Conservation (phyloP, 1,284 basidiomycete genomes). For the Puccinia sorghi region DNA sequence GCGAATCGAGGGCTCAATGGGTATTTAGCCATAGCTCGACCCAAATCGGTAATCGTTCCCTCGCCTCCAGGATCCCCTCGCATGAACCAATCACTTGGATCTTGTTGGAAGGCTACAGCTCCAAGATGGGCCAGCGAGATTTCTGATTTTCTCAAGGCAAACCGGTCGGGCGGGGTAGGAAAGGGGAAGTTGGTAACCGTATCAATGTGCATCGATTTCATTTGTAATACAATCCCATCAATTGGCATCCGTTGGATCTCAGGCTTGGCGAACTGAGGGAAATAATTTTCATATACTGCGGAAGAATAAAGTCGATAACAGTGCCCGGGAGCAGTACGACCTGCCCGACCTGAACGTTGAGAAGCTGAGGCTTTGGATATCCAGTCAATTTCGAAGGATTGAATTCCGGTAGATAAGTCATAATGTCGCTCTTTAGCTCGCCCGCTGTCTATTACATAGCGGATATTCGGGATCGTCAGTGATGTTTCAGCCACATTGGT, state of each 20-base stretch:
- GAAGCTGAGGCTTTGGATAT: slow-evolving; percentile 74
- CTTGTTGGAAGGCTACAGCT: slow-evolving; percentile 61
- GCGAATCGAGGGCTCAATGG: slow-evolving; percentile 90
- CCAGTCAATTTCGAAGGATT: slow-evolving; percentile 73
- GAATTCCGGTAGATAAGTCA: slow-evolving; percentile 67
- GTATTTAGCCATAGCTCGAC: slow-evolving; percentile 86
- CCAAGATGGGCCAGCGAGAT: slow-evolving; percentile 77
- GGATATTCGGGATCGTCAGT: slow-evolving; percentile 73
- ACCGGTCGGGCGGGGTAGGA: slow-evolving; percentile 90
- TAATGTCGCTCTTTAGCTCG: slow-evolving; percentile 75
- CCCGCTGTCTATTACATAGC: slow-evolving; percentile 75
- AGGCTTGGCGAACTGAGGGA: slow-evolving; percentile 79
- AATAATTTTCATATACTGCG: slow-evolving; percentile 85
- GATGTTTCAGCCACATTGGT: slow-evolving; percentile 80
- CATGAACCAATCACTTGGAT: slow-evolving; percentile 51
- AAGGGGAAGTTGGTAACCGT: slow-evolving; percentile 96
- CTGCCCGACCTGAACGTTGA: slow-evolving; percentile 73
- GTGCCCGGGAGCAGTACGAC: slow-evolving; percentile 75
- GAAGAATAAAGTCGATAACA: slow-evolving; percentile 74
- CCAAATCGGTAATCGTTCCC: slow-evolving; percentile 77
- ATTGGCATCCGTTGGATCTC: slow-evolving; percentile 96
- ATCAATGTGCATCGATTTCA: slow-evolving; percentile 99
- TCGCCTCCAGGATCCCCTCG: slow-evolving; percentile 62
- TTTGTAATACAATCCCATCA: slow-evolving; percentile 93
- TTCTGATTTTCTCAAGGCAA: slow-evolving; percentile 77